Percentiles rank a stretch among this genome's conserved stretches.
phyloP scores from a whole-genome alignment of 352 stramenopile species.

The Phytophthora pluvialis region DNA sequence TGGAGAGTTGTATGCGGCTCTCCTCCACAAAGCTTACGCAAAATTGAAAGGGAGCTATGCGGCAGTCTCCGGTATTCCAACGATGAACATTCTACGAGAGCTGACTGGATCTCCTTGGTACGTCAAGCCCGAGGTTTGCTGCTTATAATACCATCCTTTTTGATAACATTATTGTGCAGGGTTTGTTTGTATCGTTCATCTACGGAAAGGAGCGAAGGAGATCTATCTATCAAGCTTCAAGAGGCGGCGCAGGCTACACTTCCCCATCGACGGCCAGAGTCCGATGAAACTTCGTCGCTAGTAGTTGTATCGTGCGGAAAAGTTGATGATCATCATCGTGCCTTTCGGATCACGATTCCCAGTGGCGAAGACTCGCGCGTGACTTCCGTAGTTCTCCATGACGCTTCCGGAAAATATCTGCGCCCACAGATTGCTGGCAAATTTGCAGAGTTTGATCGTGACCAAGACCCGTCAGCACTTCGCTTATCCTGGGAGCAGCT shows the following conservation, averaged over 20 bases:
- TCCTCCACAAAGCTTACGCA: slow-evolving; percentile 68
- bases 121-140: background rate
- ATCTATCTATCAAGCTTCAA: slow-evolving; percentile 10
- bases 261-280: background rate
- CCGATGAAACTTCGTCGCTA: background rate
- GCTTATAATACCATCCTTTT: background rate
- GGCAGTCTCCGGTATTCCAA: slow-evolving; percentile 26
- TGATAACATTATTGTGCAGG: slow-evolving; percentile 15
- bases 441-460: slow-evolving; percentile 13
- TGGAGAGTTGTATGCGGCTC: slow-evolving; percentile 43
- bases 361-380: slow-evolving; percentile 7
- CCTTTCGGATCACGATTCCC: slow-evolving; percentile 31
- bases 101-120: slow-evolving; percentile 57
- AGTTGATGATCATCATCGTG: slow-evolving; percentile 36
- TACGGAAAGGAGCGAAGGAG: background rate
- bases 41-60: slow-evolving; percentile 60
- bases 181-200: slow-evolving; percentile 22
- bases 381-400: slow-evolving; percentile 15
- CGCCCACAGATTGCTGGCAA: background rate
- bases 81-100: slow-evolving; percentile 45
- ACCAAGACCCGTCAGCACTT: slow-evolving; percentile 11
- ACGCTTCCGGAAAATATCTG: slow-evolving; percentile 12
- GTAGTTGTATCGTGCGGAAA: slow-evolving; percentile 40
- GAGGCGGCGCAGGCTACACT: slow-evolving; percentile 3
- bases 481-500: slow-evolving; percentile 36